Evolutionary conservation across 2,329 filamentous ascomycete genomes (phyloP).

Genomic region (Ceratocystis albifundus): DNA sequence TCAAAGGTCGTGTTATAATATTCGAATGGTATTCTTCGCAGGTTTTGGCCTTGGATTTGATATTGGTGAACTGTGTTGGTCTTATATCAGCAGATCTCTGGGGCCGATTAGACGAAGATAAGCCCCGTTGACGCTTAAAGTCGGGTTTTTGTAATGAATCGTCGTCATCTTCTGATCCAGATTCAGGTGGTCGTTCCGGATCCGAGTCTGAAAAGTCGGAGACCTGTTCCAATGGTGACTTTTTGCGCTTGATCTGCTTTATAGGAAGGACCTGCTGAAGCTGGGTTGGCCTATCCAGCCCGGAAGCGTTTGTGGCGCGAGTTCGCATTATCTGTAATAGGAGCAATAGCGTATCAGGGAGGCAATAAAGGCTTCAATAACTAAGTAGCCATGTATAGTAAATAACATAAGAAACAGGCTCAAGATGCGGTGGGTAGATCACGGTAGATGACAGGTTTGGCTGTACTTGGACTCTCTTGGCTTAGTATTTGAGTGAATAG

Average conservation of each 20-base stretch:
- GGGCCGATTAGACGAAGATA: neutral
- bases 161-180: neutral
- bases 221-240: neutral
- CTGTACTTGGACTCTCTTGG: no score
- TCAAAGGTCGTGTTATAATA: neutral
- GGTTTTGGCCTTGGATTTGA: neutral
- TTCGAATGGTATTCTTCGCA: neutral
- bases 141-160: neutral
- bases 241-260: conserved; percentile 7
- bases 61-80: neutral
- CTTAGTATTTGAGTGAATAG: neutral
- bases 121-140: neutral
- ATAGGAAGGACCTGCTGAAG: neutral
- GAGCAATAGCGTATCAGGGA: neutral
- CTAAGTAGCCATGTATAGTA: neutral
- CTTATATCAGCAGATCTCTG: conserved; percentile 1
- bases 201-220: conserved; percentile 5
- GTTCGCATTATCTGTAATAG: neutral
- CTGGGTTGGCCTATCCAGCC: neutral
- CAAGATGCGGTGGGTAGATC: no score
- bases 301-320: neutral
- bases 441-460: no score
- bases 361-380: neutral
- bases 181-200: conserved; percentile 1
- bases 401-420: neutral